Percentiles rank a stretch among this genome's conserved stretches.
These are phyloP conservation scores for Rhizomucor pusillus DNA, from an alignment of 371 early-diverging fungal species.

Conservation along the genomic window DNA sequence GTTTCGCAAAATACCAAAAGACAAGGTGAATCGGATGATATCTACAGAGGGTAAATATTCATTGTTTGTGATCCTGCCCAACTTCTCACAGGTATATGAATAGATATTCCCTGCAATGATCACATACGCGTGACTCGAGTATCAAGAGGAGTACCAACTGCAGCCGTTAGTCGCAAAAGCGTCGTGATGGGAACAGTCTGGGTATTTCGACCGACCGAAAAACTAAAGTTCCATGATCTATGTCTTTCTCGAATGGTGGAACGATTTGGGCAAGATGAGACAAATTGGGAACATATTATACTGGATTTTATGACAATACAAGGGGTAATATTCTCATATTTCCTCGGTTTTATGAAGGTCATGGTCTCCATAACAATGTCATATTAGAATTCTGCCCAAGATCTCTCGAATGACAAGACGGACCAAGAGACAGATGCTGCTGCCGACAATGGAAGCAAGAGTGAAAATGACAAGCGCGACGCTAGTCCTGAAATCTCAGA, in stretches of 20 bases:
- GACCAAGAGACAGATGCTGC: too few species aligned
- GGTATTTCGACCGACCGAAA: slow-evolving; percentile 68
- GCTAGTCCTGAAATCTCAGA: slow-evolving; percentile 41
- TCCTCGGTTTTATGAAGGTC: too few species aligned
- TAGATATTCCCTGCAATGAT: slow-evolving; percentile 6
- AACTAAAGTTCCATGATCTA: slow-evolving; percentile 56
- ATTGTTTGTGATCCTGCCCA: not conserved
- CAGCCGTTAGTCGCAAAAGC: slow-evolving; percentile 79
- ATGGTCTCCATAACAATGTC: too few species aligned
- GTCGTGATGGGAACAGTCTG: slow-evolving; percentile 92
- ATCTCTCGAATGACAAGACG: too few species aligned
- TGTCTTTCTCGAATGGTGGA: slow-evolving; percentile 84
- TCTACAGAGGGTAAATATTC: slow-evolving; percentile 29
- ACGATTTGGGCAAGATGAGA: slow-evolving; percentile 78
- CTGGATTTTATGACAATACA: slow-evolving; percentile 33
- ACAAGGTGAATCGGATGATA: slow-evolving; percentile 54
- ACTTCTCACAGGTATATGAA: not conserved
- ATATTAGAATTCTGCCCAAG: too few species aligned
- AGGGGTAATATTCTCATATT: slow-evolving; percentile 5
- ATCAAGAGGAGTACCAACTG: slow-evolving; percentile 61
- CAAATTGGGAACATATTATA: slow-evolving; percentile 76
- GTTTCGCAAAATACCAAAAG: slow-evolving; percentile 69
- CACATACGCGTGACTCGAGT: slow-evolving; percentile 30
- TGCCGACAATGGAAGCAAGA: too few species aligned
- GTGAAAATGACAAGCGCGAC: slow-evolving; percentile 3